Conservation (phyloP, 2,329 filamentous ascomycete species). For the Alternaria solani region DNA sequence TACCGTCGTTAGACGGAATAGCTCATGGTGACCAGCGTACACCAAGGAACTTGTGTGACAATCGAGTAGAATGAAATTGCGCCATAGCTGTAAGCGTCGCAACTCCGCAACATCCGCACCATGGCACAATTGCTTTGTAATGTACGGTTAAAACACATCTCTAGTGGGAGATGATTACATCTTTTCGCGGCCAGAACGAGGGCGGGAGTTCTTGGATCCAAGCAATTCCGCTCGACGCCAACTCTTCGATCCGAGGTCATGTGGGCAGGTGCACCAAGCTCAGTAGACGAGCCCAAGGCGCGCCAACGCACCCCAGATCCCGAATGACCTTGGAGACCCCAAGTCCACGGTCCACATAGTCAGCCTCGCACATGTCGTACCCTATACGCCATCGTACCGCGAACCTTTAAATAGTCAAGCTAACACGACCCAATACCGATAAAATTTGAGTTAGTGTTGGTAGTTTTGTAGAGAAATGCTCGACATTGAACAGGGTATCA, state of each 20-base stretch:
- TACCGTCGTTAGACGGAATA: neutral
- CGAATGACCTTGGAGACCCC: neutral
- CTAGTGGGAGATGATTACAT: neutral
- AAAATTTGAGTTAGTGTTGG: neutral
- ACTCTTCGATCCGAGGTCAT: slow-evolving; percentile 5
- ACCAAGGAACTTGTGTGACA: neutral
- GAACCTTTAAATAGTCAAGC: neutral
- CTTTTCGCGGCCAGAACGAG: neutral
- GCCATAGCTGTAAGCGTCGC: neutral
- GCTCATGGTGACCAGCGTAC: slow-evolving; percentile 7
- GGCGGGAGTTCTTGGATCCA: slow-evolving; percentile 34
- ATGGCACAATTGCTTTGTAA: slow-evolving; percentile 1
- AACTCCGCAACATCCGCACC: neutral
- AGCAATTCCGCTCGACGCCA: slow-evolving; percentile 29
- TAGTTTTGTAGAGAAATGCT: neutral
- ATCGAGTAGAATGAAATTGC: neutral
- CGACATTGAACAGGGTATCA: neutral
- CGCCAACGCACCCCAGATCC: slow-evolving; percentile 24
- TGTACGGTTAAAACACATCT: neutral
- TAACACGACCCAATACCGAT: neutral
- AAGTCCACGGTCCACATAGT: neutral
- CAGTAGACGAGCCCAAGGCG: slow-evolving; percentile 9
- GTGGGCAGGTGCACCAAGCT: slow-evolving; percentile 11
- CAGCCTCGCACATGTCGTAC: neutral
- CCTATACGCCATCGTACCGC: neutral